Conservation (phyloP, 225 moss, liverwort and hornwort species). For the Pleurozium schreberi region DNA sequence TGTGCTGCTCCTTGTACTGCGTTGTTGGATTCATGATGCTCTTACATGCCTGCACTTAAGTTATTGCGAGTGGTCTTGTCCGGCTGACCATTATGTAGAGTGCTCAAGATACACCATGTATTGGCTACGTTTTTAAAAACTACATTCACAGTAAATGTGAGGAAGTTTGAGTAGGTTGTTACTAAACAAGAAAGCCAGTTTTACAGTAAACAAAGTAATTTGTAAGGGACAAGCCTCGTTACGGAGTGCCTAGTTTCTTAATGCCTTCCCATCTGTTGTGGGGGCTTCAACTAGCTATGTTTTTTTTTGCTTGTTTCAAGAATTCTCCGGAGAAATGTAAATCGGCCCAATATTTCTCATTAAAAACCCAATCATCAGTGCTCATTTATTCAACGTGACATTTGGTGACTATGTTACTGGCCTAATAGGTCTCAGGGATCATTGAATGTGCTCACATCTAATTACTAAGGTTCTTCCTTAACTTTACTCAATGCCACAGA, state of each 20-base stretch:
- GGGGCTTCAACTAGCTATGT: not conserved
- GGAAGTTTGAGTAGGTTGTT: not conserved
- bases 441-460: not conserved
- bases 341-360: not conserved
- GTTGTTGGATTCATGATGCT: not conserved
- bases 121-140: not conserved
- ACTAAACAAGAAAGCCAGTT: not conserved
- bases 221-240: not conserved
- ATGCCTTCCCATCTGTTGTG: not conserved
- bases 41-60: not conserved
- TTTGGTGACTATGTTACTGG: not conserved
- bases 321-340: not conserved
- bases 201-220: not conserved
- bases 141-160: not conserved
- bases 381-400: not conserved
- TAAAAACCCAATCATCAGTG: not conserved
- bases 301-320: not conserved
- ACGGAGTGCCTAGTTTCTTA: not conserved
- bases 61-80: not conserved
- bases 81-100: too few species aligned
- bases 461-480: not conserved
- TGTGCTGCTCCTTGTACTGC: not conserved
- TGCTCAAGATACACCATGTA: not conserved
- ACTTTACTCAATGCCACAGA: conserved; percentile 18
- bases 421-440: not conserved